phyloP scores from a whole-genome alignment of 768 basidiomycete species.

The Daedaleopsis nitida region DNA sequence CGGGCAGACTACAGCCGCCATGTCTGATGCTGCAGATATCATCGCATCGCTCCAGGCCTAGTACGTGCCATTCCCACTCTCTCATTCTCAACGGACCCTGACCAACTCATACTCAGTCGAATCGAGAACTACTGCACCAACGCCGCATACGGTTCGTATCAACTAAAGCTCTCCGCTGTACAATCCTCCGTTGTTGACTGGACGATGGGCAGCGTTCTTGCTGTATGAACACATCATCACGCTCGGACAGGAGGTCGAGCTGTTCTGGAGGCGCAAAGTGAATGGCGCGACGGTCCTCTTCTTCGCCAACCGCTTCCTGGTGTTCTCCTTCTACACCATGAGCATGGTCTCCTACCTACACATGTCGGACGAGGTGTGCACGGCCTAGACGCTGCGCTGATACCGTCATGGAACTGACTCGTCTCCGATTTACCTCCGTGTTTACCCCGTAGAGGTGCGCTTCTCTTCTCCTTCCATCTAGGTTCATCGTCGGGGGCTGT shows the following conservation, averaged over 20 bases:
- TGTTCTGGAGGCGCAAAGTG: conserved; percentile 15
- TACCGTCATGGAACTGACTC: too few species aligned
- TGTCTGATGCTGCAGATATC: too few species aligned
- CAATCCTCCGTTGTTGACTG: too few species aligned
- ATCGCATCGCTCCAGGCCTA: background rate
- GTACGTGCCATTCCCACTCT: background rate
- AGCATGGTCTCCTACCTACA: background rate
- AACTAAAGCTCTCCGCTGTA: background rate
- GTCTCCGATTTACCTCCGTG: too few species aligned
- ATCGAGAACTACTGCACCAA: background rate
- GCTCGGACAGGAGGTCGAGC: conserved; percentile 6
- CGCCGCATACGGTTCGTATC: background rate
- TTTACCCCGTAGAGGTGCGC: background rate
- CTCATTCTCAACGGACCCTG: background rate
- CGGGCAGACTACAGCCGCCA: too few species aligned
- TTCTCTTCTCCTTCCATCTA: too few species aligned
- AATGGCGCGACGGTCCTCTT: conserved; percentile 13
- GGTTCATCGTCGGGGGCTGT: too few species aligned
- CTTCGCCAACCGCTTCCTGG: conserved; percentile 13
- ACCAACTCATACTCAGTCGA: background rate
- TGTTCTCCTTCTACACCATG: background rate
- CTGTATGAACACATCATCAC: conserved; percentile 15
- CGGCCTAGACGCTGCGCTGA: background rate
- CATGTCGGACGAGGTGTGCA: background rate
- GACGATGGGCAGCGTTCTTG: conserved; percentile 1